Conservation (phyloP, 345 rosid genomes). For the Turritis glabra region DNA sequence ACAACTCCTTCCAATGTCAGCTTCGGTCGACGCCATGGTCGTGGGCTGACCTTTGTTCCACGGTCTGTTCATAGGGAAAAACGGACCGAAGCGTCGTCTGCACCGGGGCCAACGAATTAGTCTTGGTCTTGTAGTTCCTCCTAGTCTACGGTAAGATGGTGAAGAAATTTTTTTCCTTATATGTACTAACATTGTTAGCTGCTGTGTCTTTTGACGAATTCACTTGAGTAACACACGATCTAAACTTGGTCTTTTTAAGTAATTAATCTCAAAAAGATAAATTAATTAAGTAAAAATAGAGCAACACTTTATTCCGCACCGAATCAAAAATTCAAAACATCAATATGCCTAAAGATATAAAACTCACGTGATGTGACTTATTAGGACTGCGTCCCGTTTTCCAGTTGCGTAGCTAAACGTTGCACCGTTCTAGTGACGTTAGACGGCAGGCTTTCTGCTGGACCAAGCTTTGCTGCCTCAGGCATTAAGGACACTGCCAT, state of each 20-base stretch:
- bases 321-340: not conserved
- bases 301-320: not conserved
- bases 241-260: not conserved
- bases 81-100: constrained; percentile 39
- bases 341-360: no score
- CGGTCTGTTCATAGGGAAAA: constrained; percentile 57
- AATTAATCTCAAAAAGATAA: no score
- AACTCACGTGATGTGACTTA: not conserved
- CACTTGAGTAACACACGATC: constrained; percentile 22
- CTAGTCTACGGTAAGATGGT: constrained; percentile 17
- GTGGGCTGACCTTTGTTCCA: constrained; percentile 76
- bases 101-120: constrained; percentile 37
- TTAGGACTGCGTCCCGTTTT: constrained; percentile 12
- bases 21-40: constrained; percentile 78
- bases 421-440: not conserved
- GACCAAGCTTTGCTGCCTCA: constrained; percentile 5
- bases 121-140: no score
- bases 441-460: constrained; percentile 21
- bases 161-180: constrained; percentile 6
- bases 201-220: not conserved
- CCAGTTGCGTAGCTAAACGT: not conserved
- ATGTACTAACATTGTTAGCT: constrained; percentile 8
- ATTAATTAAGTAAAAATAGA: no score
- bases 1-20: constrained; percentile 73
- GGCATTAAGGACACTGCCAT: constrained; percentile 20